Evolutionary conservation across 176 grass and related monocot species (phyloP).

Genomic region (Lolium rigidum): DNA sequence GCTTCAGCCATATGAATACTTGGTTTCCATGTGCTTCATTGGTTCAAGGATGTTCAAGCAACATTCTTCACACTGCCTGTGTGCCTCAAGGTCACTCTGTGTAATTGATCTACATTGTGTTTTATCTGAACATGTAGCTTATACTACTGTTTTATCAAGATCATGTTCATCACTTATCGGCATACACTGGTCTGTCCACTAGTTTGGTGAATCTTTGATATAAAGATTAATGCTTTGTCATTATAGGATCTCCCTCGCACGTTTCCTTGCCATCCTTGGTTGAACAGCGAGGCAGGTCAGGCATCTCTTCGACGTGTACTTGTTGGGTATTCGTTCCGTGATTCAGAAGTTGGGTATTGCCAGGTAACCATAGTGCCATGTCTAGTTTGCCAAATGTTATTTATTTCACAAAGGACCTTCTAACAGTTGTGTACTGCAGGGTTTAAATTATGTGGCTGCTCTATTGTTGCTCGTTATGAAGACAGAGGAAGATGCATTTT

Average conservation of each 20-base stretch:
- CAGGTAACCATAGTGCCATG: constrained; percentile 59
- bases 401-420: background rate
- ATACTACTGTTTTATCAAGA: background rate
- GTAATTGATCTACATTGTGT: background rate
- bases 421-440: constrained; percentile 58
- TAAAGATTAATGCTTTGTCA: background rate
- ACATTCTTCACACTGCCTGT: background rate
- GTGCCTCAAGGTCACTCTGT: background rate
- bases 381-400: background rate
- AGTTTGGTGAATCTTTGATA: background rate
- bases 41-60: background rate
- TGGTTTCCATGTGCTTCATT: background rate
- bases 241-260: constrained; percentile 92
- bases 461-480: constrained; percentile 87
- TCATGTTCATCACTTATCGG: background rate
- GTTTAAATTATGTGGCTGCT: constrained; percentile 97
- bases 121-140: background rate
- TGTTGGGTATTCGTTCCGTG: constrained; percentile 92
- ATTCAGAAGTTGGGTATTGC: constrained; percentile 99
- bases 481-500: constrained; percentile 95
- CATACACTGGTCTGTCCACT: background rate
- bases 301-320: constrained; percentile 90
- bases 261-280: constrained; percentile 92
- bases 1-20: background rate
- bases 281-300: constrained; percentile 85